Evolutionary conservation across 2,329 filamentous ascomycete genomes (phyloP).

Genomic region (Cladosporium oxysporum): DNA sequence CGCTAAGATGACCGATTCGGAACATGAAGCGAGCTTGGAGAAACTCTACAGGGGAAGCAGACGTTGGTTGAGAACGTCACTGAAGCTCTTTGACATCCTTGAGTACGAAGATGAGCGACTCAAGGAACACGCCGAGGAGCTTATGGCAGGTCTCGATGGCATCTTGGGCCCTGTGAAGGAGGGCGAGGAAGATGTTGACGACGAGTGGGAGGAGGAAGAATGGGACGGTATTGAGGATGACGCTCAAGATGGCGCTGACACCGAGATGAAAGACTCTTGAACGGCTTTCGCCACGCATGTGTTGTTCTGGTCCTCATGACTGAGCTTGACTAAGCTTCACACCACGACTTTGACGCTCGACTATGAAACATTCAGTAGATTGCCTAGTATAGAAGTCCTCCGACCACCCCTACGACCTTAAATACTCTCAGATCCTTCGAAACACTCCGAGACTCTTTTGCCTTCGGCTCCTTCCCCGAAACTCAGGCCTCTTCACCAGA

Average conservation of each 20-base stretch:
- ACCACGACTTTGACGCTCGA: neutral
- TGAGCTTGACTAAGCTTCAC: neutral
- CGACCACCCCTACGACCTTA: neutral
- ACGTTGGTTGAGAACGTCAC: conserved; percentile 78
- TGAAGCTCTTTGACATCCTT: conserved; percentile 74
- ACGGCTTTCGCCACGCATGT: neutral
- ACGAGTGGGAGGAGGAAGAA: conserved; percentile 40
- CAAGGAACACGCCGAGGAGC: conserved; percentile 71
- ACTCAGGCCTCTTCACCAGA: conserved; percentile 4
- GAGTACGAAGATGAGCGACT: conserved; percentile 85
- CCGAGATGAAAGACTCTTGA: conserved; percentile 38
- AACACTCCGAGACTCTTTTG: neutral
- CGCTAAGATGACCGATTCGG: conserved; percentile 31
- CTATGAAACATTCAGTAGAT: neutral
- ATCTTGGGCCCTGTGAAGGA: conserved; percentile 44
- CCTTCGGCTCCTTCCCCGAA: neutral
- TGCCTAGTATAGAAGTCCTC: conserved; percentile 8
- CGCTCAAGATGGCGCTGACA: conserved; percentile 35
- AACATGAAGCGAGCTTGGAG: conserved; percentile 54
- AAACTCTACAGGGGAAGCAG: conserved; percentile 71
- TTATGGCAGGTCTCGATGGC: conserved; percentile 55
- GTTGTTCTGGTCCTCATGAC: neutral
- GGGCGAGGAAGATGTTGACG: conserved; percentile 45
- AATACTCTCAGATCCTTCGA: conserved; percentile 7
- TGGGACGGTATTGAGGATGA: conserved; percentile 39